These are phyloP conservation scores for Sporisorium scitamineum DNA, from an alignment of 1,284 basidiomycete genomes.

Conservation along the genomic window DNA sequence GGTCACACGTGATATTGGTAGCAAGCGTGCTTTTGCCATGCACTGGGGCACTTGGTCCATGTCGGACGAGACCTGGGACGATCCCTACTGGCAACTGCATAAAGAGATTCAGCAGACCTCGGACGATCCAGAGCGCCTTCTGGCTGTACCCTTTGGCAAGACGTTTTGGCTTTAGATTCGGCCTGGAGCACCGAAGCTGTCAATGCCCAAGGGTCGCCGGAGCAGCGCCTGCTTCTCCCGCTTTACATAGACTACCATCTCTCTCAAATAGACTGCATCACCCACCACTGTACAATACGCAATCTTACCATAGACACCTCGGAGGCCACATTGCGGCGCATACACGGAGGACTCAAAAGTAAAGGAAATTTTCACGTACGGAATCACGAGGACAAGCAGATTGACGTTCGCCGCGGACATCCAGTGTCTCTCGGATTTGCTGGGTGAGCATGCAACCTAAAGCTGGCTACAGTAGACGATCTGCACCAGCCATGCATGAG, in stretches of 20 bases:
- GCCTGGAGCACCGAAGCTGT: too few relatives aligned
- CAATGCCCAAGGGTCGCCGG: too few relatives aligned
- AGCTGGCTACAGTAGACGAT: too few relatives aligned
- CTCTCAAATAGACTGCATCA: not conserved
- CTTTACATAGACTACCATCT: not conserved
- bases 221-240: too few relatives aligned
- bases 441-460: too few relatives aligned
- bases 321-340: not conserved
- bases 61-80: constrained; percentile 67
- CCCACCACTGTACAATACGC: constrained; percentile 7
- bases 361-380: not conserved
- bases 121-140: constrained; percentile 24
- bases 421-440: too few relatives aligned
- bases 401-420: not conserved
- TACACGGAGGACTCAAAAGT: not conserved
- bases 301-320: constrained; percentile 1
- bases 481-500: too few relatives aligned
- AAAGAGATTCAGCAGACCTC: constrained; percentile 30
- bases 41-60: constrained; percentile 73
- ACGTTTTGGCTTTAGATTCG: constrained; percentile 24
- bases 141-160: constrained; percentile 55
- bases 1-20: constrained; percentile 58
- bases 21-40: constrained; percentile 66
- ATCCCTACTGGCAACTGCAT: constrained; percentile 48
- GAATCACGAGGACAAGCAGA: not conserved